Base-by-base conservation (phyloP, 495 filamentous ascomycete species). In the Collariella sp. region DNA sequence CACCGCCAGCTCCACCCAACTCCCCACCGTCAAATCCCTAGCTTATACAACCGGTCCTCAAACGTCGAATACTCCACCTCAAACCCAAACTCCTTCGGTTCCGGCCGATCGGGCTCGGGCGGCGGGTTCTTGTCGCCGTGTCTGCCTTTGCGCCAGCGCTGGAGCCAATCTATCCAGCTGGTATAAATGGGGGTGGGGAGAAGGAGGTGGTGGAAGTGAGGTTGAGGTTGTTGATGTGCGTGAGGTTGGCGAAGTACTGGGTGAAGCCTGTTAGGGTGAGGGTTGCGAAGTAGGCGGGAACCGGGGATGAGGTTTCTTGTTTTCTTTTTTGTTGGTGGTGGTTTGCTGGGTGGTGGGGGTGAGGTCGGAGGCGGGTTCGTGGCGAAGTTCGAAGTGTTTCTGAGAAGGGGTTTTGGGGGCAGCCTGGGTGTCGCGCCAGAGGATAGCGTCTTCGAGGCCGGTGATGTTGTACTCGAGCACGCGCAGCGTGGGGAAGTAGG, bases 181-280 rank as follows among this genome's bases (percentile, higher is more conserved):
- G n/a, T 15, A 2, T 20, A n/a, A 16, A 2, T 36, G 36, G 4
- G 5, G 59, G 4, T 60, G 44, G 53, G 54, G 79, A 73, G 60
- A 83, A 76, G 40, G n/a, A 2, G 7, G 46, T 7, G 23, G 20
- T 10, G 20, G 24, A 26, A 43, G 50, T 54, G 41, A 64, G 52
- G 5, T 57, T 62, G 36, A 64, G 23, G 41, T 83, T 84, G 65
- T 97, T 94, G 72, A 94, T 84, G 54, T 78, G 70, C 0, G 94
- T 96, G 2, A 99, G 72, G 70, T 99, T 99, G 40, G 91, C 89
- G 67, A 78, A 95, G 71, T 94, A 96, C 60, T 99, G 93, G 4
- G 82, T 90, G 64, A 86, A 96, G 10, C 85, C 76, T 2, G 87
- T 75, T 56, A 86, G 72, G 0, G 87, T 84, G 22, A 95, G 73